A percentile compares a stretch with the other conserved stretches of the same genome.
Conservation (phyloP, 176 grass and related monocot genomes). For the Metroxylon sagu region DNA sequence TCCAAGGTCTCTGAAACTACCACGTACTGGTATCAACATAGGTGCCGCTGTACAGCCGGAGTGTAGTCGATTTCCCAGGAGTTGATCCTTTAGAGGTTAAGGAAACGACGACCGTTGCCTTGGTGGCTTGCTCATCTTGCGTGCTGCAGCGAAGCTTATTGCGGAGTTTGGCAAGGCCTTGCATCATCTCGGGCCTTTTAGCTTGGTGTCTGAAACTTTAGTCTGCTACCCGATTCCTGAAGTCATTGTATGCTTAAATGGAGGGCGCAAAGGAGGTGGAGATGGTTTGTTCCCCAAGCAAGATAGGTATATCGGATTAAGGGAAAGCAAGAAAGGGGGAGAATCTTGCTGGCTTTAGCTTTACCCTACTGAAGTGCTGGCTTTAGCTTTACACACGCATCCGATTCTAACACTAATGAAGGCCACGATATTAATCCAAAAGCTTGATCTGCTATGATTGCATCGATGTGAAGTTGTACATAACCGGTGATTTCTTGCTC, state of each 20-base stretch:
- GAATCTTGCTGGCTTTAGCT: conserved; percentile 36
- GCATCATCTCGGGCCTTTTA: neutral
- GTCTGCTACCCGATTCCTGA: too few relatives aligned
- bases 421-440: too few relatives aligned
- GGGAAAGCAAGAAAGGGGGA: conserved; percentile 9
- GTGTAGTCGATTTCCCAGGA: conserved; percentile 44
- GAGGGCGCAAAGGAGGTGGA: conserved; percentile 1
- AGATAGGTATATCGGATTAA: conserved; percentile 30
- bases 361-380: conserved; percentile 33
- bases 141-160: conserved; percentile 3
- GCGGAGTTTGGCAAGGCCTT: conserved; percentile 31
- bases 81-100: conserved; percentile 18
- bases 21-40: conserved; percentile 51
- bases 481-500: too few relatives aligned
- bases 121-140: conserved; percentile 13
- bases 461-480: too few relatives aligned
- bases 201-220: neutral
- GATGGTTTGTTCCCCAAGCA: conserved; percentile 46
- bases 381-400: conserved; percentile 45
- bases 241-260: neutral
- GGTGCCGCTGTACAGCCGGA: conserved; percentile 64
- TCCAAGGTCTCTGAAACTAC: too few relatives aligned
- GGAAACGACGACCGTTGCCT: conserved; percentile 56
- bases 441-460: too few relatives aligned
- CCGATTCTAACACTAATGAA: conserved; percentile 21